Evolutionary conservation across 2,329 filamentous ascomycete species (phyloP).

Genomic region (Aspergillus ochraceoroseus): DNA sequence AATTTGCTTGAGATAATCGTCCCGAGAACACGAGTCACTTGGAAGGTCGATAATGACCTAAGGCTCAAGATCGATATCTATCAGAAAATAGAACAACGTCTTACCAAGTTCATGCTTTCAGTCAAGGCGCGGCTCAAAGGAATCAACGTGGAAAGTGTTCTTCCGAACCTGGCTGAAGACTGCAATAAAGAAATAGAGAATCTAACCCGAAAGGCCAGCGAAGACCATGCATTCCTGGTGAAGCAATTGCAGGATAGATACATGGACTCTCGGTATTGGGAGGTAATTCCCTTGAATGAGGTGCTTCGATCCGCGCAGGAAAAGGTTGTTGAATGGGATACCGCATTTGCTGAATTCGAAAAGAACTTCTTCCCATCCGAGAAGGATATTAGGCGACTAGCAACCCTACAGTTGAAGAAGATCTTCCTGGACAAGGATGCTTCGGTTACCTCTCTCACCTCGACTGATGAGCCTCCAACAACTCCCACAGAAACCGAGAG

Average conservation of each 20-base stretch:
- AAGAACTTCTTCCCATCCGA: constrained; percentile 88
- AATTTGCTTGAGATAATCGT: constrained; percentile 93
- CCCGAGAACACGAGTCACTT: constrained; percentile 81
- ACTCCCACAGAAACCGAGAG: constrained; percentile 38
- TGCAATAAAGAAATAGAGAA: constrained; percentile 78
- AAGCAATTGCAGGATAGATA: constrained; percentile 83
- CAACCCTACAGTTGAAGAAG: constrained; percentile 86
- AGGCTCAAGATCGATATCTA: constrained; percentile 91
- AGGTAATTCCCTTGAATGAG: constrained; percentile 87
- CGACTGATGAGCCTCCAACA: constrained; percentile 61
- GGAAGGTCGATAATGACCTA: constrained; percentile 95
- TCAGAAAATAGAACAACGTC: constrained; percentile 70
- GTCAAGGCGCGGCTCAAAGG: constrained; percentile 77
- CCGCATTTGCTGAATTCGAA: constrained; percentile 84
- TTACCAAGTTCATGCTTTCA: constrained; percentile 81
- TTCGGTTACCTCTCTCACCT: constrained; percentile 67
- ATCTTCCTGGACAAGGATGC: constrained; percentile 86
- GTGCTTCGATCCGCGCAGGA: constrained; percentile 87
- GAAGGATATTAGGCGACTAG: constrained; percentile 89
- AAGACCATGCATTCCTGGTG: constrained; percentile 71
- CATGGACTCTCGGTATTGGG: constrained; percentile 90
- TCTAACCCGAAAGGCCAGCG: constrained; percentile 71
- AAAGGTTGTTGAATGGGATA: constrained; percentile 89
- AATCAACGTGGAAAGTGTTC: constrained; percentile 85
- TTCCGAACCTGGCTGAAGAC: constrained; percentile 76